Percentiles rank a stretch among this genome's conserved stretches.
These are phyloP conservation scores for Coriolopsis trogii DNA, from an alignment of 1,284 basidiomycete species.

Conservation along the genomic window DNA sequence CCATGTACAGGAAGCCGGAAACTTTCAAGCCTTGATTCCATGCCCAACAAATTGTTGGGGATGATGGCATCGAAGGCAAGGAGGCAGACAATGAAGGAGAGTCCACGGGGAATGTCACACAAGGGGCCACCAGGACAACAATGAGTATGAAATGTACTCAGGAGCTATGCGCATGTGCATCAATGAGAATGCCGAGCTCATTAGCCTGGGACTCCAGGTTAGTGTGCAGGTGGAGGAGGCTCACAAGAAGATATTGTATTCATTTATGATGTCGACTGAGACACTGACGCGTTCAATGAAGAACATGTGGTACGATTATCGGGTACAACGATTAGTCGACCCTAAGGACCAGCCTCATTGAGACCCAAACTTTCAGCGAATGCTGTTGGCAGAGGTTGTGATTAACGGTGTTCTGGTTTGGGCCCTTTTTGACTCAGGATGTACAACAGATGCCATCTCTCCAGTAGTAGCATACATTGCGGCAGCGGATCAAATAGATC, in stretches of 20 bases:
- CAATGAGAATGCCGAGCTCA: too few species aligned
- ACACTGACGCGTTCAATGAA: neutral
- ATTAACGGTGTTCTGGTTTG: constrained; percentile 6
- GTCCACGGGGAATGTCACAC: too few species aligned
- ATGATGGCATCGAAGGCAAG: too few species aligned
- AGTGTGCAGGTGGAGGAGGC: neutral
- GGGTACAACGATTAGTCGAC: neutral
- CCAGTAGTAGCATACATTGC: neutral
- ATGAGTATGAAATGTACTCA: too few species aligned
- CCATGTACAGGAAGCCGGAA: too few species aligned
- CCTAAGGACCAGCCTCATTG: neutral
- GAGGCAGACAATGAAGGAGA: too few species aligned
- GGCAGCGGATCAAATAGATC: constrained; percentile 14
- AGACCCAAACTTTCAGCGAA: neutral
- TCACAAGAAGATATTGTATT: neutral
- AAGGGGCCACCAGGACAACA: too few species aligned
- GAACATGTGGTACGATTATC: constrained; percentile 5
- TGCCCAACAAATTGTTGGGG: too few species aligned
- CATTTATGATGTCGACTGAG: neutral
- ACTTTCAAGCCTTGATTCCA: too few species aligned
- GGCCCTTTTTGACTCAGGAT: constrained; percentile 9
- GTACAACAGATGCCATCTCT: constrained; percentile 5
- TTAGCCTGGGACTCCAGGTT: neutral
- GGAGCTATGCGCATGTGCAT: too few species aligned
- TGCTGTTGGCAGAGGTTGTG: constrained; percentile 5